Conservation (phyloP, 2,329 filamentous ascomycete species). For the Fusarium udum region DNA sequence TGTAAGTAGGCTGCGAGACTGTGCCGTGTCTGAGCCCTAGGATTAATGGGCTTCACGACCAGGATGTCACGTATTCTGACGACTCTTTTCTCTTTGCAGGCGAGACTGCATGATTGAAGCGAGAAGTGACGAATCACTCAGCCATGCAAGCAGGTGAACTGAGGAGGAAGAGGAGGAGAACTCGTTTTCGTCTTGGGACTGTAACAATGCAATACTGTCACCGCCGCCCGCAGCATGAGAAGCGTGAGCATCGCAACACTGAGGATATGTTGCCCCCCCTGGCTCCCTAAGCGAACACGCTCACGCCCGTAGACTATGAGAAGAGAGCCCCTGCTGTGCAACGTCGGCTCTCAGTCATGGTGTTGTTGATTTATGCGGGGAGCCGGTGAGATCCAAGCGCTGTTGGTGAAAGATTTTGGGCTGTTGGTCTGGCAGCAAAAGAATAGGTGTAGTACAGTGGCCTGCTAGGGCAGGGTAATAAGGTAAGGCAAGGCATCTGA, state of each 20-base stretch:
- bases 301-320: conserved; percentile 11
- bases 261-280: not conserved
- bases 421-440: conserved; percentile 1
- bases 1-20: conserved; percentile 14
- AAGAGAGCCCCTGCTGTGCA: conserved; percentile 34
- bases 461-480: not conserved
- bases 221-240: conserved; percentile 13
- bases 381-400: conserved; percentile 26
- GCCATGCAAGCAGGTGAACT: conserved; percentile 2
- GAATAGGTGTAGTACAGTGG: not conserved
- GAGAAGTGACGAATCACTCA: conserved; percentile 34
- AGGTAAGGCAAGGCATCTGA: conserved; percentile 14
- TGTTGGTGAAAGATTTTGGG: conserved; percentile 1
- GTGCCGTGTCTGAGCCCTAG: conserved; percentile 25
- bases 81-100: conserved; percentile 23
- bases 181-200: conserved; percentile 12
- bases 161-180: not conserved
- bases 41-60: conserved; percentile 12
- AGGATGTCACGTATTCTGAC: conserved; percentile 19
- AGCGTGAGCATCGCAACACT: not conserved
- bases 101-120: conserved; percentile 18
- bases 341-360: conserved; percentile 23
- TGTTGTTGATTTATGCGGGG: conserved; percentile 31
- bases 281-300: conserved; percentile 9
- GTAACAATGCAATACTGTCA: conserved; percentile 3